Conservation (phyloP, 345 rosid genomes). For the Salix viminalis region DNA sequence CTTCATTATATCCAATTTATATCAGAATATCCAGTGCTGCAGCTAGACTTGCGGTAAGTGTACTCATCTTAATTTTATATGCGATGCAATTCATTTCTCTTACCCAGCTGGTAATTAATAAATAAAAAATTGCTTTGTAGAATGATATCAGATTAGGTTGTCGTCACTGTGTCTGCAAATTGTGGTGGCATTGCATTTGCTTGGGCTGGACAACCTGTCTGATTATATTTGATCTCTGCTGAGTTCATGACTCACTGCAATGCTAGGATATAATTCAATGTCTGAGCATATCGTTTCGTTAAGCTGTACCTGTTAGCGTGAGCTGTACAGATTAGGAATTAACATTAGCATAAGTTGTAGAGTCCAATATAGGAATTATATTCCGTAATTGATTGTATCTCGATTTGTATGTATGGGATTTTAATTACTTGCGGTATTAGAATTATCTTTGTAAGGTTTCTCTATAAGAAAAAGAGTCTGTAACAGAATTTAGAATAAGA, state of each 20-base stretch:
- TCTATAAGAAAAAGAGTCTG: not conserved
- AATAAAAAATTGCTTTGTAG: conserved; percentile 36
- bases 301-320: not conserved
- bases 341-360: not conserved
- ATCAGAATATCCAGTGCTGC: too few species aligned
- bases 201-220: conserved; percentile 97
- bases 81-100: not conserved
- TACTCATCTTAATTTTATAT: not conserved
- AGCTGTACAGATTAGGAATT: too few species aligned
- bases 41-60: conserved; percentile 23
- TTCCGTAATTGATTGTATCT: not conserved
- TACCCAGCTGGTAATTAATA: conserved; percentile 6
- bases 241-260: conserved; percentile 14
- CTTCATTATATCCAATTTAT: too few species aligned
- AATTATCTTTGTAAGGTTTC: not conserved
- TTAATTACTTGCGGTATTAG: too few species aligned
- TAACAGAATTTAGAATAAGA: too few species aligned
- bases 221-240: conserved; percentile 24
- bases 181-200: conserved; percentile 99
- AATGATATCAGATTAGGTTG: conserved; percentile 94
- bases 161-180: conserved; percentile 96
- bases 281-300: not conserved
- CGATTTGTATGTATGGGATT: too few species aligned
- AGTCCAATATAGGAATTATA: too few species aligned
- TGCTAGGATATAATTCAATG: conserved; percentile 19